Base-by-base conservation (phyloP, 2,329 filamentous ascomycete genomes). In the Trichoderma cornu-damae region DNA sequence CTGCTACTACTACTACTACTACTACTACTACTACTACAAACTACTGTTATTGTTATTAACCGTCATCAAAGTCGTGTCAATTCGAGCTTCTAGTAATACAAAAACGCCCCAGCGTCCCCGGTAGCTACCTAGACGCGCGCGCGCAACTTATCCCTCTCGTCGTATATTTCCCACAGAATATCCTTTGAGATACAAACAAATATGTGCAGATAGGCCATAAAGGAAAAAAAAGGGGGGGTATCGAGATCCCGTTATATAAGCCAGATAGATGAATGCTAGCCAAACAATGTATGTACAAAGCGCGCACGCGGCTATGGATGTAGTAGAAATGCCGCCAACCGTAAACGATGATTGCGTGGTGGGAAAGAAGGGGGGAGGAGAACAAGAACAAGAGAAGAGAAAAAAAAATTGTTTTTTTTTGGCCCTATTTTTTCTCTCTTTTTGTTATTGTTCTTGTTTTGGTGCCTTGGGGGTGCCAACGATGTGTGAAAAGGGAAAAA, bases 201-300 rank as follows among this genome's bases (percentile, higher is more conserved):
- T 7, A n/a, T 28, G 35, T 35, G 22, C 50, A 46, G 28, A 47
- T 47, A 54, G 51, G 40, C 51, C 51, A 46, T 42, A 44, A 30
- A 28, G n/a, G 42, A 54, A 46, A 54, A n/a, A n/a, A n/a, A n/a
- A n/a, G n/a, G n/a, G n/a, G n/a, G 48, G 42, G 42, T 46, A 54
- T 54, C 51, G 22, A 54, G 16, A 20, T 46, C 32, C 32, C 32
- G 32, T 54, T n/a, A 22, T 30, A n/a, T 54, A 18, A 14, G 24
- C 43, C 28, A 35, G 20, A 2, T 4, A 30, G 37, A 28, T 0
- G 30, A 47, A 46, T 54, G 32, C 42, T 34, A 6, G 9, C 1
- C 6, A 16, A 46, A 34, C 43, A 52, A 32, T 42, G n/a, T 43
- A 32, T 42, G n/a, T 43, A 52, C 49, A 54, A 28, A 7, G 16